phyloP scores from a whole-genome alignment of 345 rosid genomes.

The Dipteronia dyeriana region DNA sequence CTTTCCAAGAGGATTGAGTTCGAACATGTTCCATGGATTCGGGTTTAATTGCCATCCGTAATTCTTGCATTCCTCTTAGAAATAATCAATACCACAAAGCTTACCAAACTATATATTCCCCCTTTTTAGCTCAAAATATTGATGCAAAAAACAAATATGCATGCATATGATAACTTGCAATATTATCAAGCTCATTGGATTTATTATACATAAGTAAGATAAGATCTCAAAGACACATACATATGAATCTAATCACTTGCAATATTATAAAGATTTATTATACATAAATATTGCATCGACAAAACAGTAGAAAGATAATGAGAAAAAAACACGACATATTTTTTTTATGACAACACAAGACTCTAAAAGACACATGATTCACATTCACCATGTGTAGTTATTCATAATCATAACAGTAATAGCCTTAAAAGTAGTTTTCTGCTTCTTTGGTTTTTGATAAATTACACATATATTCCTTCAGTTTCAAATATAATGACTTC shows the following conservation, averaged over 20 bases:
- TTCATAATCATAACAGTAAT: neutral
- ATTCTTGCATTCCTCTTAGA: too few relatives aligned
- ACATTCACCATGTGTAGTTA: neutral
- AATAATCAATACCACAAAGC: too few relatives aligned
- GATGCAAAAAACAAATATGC: neutral
- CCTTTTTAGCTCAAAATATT: neutral
- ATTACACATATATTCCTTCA: neutral
- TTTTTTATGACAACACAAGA: neutral
- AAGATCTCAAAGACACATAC: too few relatives aligned
- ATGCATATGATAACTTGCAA: neutral
- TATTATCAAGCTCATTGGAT: neutral
- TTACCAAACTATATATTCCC: neutral
- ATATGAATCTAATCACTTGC: too few relatives aligned
- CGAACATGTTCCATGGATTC: too few relatives aligned
- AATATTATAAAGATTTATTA: too few relatives aligned
- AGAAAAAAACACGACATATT: too few relatives aligned
- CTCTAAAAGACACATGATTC: neutral
- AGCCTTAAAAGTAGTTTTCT: neutral
- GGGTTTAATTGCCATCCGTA: too few relatives aligned
- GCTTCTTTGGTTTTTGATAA: neutral
- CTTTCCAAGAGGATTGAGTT: too few relatives aligned
- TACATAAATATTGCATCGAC: too few relatives aligned
- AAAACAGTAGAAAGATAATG: neutral
- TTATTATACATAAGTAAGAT: too few relatives aligned
- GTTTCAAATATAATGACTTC: neutral